Conservation (phyloP, 768 basidiomycete genomes). For the Chalciporus pseudorubinellus region DNA sequence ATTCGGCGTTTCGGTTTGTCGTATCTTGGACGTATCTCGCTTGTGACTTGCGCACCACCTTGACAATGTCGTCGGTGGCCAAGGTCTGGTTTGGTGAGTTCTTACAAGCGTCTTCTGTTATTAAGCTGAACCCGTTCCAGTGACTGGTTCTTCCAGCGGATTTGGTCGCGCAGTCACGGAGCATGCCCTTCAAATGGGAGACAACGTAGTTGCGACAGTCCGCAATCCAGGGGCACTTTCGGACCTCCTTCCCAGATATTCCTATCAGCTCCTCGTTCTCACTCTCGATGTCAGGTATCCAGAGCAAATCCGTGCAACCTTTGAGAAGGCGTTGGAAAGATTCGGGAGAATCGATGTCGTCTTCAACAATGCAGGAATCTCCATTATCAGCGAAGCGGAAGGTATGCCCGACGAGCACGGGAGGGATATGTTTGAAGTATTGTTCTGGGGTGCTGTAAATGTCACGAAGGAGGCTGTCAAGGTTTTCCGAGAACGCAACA, state of each 20-base stretch:
- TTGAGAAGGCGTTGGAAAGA: constrained; percentile 29
- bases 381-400: constrained; percentile 37
- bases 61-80: constrained; percentile 5
- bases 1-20: too few species aligned
- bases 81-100: constrained; percentile 27
- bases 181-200: constrained; percentile 36
- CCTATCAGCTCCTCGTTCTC: constrained; percentile 36
- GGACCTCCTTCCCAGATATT: constrained; percentile 28
- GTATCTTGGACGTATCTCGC: too few species aligned
- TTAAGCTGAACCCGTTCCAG: constrained; percentile 18
- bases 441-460: constrained; percentile 39
- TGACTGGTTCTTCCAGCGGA: constrained; percentile 41
- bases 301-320: constrained; percentile 34
- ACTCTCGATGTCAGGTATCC: constrained; percentile 38
- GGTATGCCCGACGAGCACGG: constrained; percentile 33
- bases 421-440: constrained; percentile 36
- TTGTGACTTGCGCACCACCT: background rate
- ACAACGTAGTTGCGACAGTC: constrained; percentile 42
- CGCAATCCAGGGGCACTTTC: constrained; percentile 31
- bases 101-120: background rate
- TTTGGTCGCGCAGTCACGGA: constrained; percentile 38
- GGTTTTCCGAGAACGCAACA: constrained; percentile 39
- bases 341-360: constrained; percentile 48
- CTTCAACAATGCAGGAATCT: constrained; percentile 41
- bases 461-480: constrained; percentile 33